Evolutionary conservation across 2,329 filamentous ascomycete genomes (phyloP).

Genomic region (Xylariaceae sp.): DNA sequence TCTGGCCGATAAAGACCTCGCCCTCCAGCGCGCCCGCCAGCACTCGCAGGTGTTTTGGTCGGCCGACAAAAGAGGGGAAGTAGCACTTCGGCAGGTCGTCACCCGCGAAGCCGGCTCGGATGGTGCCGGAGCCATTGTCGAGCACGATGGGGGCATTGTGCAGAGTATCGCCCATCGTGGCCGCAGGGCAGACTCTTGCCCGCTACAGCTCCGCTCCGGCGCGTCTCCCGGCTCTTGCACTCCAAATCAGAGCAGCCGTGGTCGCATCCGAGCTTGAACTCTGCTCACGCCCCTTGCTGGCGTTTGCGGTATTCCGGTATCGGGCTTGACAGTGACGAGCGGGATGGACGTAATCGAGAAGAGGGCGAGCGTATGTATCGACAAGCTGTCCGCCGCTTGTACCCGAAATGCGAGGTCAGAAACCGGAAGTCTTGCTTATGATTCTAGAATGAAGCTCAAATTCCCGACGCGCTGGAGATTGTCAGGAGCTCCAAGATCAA

Average conservation of each 20-base stretch:
- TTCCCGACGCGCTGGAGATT: constrained; percentile 1
- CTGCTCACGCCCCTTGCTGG: too few species aligned
- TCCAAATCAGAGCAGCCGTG: too few species aligned
- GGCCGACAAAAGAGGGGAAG: constrained; percentile 94
- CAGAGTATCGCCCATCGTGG: constrained; percentile 53
- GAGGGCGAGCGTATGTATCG: too few species aligned
- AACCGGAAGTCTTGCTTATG: too few species aligned
- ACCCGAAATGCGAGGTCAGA: too few species aligned
- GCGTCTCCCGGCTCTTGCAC: too few species aligned
- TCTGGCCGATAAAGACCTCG: constrained; percentile 92
- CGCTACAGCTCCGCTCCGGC: too few species aligned
- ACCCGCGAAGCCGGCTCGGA: constrained; percentile 92
- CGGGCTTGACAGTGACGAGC: too few species aligned
- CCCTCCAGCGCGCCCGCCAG: constrained; percentile 95
- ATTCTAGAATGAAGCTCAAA: not conserved
- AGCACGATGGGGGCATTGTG: constrained; percentile 98
- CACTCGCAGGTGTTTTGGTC: constrained; percentile 90
- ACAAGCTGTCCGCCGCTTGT: too few species aligned
- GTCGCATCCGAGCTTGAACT: too few species aligned
- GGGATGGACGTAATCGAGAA: too few species aligned
- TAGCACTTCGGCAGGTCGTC: constrained; percentile 94
- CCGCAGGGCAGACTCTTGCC: constrained; percentile 9
- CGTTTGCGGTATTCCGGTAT: too few species aligned
- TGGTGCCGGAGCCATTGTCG: constrained; percentile 97
- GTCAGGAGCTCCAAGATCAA: constrained; percentile 1